These are phyloP conservation scores for Ogataea nitratoaversa DNA, from an alignment of 805 yeast species.

Conservation along the genomic window DNA sequence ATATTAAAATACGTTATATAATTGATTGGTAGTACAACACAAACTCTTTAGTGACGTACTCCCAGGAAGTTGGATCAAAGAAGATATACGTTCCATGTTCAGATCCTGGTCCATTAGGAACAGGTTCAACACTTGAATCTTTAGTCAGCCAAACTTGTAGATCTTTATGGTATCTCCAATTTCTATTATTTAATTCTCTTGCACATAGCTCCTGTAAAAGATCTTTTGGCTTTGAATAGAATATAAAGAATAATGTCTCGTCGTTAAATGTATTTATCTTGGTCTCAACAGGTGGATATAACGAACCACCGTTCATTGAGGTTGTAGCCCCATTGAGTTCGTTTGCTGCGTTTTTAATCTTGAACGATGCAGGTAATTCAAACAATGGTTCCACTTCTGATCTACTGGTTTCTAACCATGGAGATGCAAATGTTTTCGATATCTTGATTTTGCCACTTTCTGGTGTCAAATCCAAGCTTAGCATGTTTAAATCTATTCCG, in stretches of 20 bases:
- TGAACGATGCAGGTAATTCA: conserved; percentile 56
- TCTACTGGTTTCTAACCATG: conserved; percentile 91
- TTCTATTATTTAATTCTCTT: conserved; percentile 81
- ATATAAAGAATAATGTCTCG: conserved; percentile 88
- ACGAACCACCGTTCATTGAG: too few relatives aligned
- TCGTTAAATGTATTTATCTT: conserved; percentile 67
- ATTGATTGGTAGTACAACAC: conserved; percentile 47
- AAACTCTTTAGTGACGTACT: conserved; percentile 72
- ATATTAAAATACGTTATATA: too few relatives aligned
- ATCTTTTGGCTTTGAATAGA: conserved; percentile 91
- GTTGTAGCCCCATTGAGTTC: neutral
- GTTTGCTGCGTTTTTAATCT: conserved; percentile 9
- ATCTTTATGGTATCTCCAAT: conserved; percentile 97
- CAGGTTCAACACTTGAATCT: conserved; percentile 85
- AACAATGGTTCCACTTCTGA: conserved; percentile 87
- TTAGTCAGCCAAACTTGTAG: conserved; percentile 96
- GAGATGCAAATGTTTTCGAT: conserved; percentile 72
- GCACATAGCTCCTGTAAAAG: conserved; percentile 92
- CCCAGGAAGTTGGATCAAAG: conserved; percentile 96
- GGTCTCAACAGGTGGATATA: conserved; percentile 22
- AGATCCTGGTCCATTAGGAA: conserved; percentile 71
- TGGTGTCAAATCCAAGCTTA: conserved; percentile 57
- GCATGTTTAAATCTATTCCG: conserved; percentile 67
- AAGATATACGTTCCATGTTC: conserved; percentile 92
- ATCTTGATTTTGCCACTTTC: conserved; percentile 39